phyloP scores from a whole-genome alignment of 2,329 filamentous ascomycete species.

The Neonectria hederae region DNA sequence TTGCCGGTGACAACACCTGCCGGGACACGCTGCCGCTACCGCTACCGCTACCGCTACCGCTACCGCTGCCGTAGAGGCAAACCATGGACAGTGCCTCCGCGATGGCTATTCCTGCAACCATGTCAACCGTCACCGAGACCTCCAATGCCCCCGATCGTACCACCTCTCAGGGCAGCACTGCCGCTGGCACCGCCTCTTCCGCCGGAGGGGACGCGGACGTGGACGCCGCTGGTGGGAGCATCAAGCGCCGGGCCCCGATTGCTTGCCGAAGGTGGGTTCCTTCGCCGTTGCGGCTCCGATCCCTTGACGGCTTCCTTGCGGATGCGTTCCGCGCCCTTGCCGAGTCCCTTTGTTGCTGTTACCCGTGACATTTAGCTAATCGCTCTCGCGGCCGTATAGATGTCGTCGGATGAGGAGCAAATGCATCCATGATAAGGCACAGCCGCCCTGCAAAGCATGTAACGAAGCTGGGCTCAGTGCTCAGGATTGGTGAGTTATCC shows the following conservation, averaged over 20 bases:
- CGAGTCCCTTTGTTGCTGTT: background rate
- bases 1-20: slow-evolving; percentile 11
- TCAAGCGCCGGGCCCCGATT: slow-evolving; percentile 62
- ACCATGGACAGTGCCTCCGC: slow-evolving; percentile 17
- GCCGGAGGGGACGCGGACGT: slow-evolving; percentile 12
- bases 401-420: slow-evolving; percentile 67
- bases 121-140: background rate
- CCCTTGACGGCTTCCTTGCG: slow-evolving; percentile 1
- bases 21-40: slow-evolving; percentile 4
- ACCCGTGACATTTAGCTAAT: slow-evolving; percentile 7
- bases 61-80: slow-evolving; percentile 9
- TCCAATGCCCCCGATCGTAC: slow-evolving; percentile 14
- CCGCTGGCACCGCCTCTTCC: slow-evolving; percentile 10
- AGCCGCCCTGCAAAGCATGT: slow-evolving; percentile 62
- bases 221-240: slow-evolving; percentile 29
- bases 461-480: slow-evolving; percentile 57
- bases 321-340: background rate
- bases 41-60: background rate
- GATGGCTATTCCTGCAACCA: slow-evolving; percentile 20
- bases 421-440: slow-evolving; percentile 60
- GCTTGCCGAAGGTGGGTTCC: slow-evolving; percentile 61
- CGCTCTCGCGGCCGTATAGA: slow-evolving; percentile 43
- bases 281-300: slow-evolving; percentile 5
- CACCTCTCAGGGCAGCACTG: slow-evolving; percentile 5
- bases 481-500: slow-evolving; percentile 58